phyloP scores from a whole-genome alignment of 768 basidiomycete species.

The Tulasnella sp. region DNA sequence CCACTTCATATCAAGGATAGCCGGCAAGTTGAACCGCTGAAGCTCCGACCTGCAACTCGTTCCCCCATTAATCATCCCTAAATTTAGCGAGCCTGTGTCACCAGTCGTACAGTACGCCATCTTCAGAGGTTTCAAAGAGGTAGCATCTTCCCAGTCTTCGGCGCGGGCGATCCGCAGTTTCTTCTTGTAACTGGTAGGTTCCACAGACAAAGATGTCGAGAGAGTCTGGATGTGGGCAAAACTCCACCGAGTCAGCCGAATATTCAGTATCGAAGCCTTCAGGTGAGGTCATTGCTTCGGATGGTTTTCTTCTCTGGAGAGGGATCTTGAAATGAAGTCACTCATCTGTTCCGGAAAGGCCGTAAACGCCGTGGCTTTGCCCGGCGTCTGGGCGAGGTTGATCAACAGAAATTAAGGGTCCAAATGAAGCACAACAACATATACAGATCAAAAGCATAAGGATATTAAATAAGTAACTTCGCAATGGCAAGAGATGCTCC shows the following conservation, averaged over 20 bases:
- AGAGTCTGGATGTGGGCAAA: conserved; percentile 66
- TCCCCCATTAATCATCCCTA: not conserved
- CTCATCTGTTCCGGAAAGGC: too few relatives aligned
- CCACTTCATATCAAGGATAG: conserved; percentile 96
- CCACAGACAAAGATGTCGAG: conserved; percentile 77
- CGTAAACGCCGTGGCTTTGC: too few relatives aligned
- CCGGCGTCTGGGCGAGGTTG: too few relatives aligned
- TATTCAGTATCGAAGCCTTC: conserved; percentile 58
- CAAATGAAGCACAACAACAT: too few relatives aligned
- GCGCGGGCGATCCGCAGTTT: conserved; percentile 35
- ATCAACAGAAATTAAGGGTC: too few relatives aligned
- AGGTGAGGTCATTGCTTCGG: not conserved
- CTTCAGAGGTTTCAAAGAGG: conserved; percentile 50
- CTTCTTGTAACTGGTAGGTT: conserved; percentile 76
- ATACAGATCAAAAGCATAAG: too few relatives aligned
- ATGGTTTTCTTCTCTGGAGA: not conserved
- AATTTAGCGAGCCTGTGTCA: conserved; percentile 20
- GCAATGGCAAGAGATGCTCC: not conserved
- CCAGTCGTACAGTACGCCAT: conserved; percentile 27
- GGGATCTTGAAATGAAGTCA: not conserved
- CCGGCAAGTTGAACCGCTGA: conserved; percentile 69
- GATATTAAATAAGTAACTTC: too few relatives aligned
- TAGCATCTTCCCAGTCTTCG: conserved; percentile 66
- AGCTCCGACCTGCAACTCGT: conserved; percentile 44
- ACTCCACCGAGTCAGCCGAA: conserved; percentile 89